Conservation (phyloP, 768 basidiomycete species). For the Gloeopeniophorella convolvens region DNA sequence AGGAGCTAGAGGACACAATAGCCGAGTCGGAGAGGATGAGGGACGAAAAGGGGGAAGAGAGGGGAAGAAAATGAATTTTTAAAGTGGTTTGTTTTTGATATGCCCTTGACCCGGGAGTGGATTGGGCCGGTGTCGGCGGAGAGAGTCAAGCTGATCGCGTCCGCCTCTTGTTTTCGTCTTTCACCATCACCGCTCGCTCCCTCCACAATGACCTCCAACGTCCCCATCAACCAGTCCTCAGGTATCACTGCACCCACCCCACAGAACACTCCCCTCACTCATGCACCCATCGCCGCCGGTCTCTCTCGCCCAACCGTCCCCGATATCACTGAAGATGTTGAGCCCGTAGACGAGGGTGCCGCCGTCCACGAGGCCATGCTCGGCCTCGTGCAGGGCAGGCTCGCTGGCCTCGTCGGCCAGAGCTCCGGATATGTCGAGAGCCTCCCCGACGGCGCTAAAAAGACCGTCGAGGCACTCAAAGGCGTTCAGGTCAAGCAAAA, state of each 20-base stretch:
- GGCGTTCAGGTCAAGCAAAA: slow-evolving; percentile 90
- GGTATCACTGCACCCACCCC: slow-evolving; percentile 86
- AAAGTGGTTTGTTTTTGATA: too few species aligned
- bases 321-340: slow-evolving; percentile 79
- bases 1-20: too few species aligned
- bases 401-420: slow-evolving; percentile 79
- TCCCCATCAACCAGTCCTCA: slow-evolving; percentile 47
- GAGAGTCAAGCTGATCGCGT: too few species aligned
- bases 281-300: slow-evolving; percentile 72
- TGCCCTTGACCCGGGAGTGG: too few species aligned
- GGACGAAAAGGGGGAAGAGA: too few species aligned
- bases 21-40: too few species aligned
- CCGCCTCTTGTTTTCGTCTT: too few species aligned
- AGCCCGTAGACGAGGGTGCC: slow-evolving; percentile 56
- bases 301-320: slow-evolving; percentile 86
- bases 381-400: slow-evolving; percentile 82
- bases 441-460: slow-evolving; percentile 73
- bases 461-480: slow-evolving; percentile 86
- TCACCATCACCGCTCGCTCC: too few species aligned
- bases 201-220: slow-evolving; percentile 55
- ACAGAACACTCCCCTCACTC: slow-evolving; percentile 83
- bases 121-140: too few species aligned
- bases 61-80: too few species aligned
- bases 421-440: slow-evolving; percentile 94
- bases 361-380: slow-evolving; percentile 61